phyloP scores from a whole-genome alignment of 805 yeast genomes.

The Ogataea zsoltii region DNA sequence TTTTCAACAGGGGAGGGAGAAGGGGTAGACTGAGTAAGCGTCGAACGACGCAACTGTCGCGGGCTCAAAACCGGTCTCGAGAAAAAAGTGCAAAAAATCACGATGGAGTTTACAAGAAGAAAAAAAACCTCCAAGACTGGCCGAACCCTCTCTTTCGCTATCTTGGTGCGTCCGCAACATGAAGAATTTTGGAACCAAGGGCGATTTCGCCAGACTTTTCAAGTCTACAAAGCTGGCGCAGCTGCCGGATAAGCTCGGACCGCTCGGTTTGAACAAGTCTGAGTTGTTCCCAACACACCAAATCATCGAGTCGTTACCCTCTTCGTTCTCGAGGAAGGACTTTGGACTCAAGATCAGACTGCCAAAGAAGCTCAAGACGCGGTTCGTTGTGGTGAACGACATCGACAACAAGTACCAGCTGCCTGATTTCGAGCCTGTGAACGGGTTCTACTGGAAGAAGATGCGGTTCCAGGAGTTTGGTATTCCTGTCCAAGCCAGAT shows the following conservation, averaged over 20 bases:
- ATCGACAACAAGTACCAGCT: constrained; percentile 66
- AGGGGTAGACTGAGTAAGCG: background rate
- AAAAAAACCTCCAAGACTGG: background rate
- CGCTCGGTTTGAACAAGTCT: constrained; percentile 25
- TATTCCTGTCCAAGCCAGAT: constrained; percentile 41
- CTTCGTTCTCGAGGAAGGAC: constrained; percentile 64
- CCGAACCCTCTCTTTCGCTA: too few species aligned
- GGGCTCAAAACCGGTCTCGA: background rate
- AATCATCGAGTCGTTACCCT: constrained; percentile 65
- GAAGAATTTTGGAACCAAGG: constrained; percentile 24
- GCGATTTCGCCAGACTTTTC: constrained; percentile 30
- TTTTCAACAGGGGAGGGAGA: background rate
- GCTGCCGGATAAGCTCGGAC: constrained; percentile 32
- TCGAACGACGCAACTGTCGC: background rate
- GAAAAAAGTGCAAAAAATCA: background rate
- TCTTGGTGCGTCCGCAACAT: constrained; percentile 13
- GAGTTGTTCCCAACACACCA: constrained; percentile 65
- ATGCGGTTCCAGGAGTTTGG: constrained; percentile 70
- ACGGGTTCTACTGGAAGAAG: constrained; percentile 61
- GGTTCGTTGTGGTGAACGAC: constrained; percentile 63
- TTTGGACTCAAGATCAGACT: constrained; percentile 74
- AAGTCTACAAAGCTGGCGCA: constrained; percentile 36
- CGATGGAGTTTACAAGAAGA: too few species aligned
- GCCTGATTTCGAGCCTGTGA: constrained; percentile 68
- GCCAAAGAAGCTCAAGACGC: constrained; percentile 60